Evolutionary conservation across 345 rosid genomes (phyloP).

Genomic region (Excoecaria cochinchinensis): DNA sequence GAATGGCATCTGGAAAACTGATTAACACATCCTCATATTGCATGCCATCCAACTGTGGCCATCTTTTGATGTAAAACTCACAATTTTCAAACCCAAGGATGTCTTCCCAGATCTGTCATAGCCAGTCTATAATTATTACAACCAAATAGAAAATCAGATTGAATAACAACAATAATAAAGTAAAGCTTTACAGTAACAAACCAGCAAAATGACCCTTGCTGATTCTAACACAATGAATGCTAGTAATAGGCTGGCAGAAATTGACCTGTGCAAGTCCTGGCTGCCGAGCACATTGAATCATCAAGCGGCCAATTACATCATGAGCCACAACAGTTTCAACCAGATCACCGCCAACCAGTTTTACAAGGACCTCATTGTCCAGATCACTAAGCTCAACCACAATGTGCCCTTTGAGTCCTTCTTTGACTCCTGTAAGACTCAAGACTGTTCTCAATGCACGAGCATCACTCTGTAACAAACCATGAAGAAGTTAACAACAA

Average conservation of each 20-base stretch:
- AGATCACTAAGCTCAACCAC: conserved; percentile 77
- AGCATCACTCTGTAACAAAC: conserved; percentile 62
- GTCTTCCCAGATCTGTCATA: conserved; percentile 70
- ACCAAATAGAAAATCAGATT: conserved; percentile 7
- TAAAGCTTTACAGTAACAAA: not conserved
- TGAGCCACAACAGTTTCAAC: conserved; percentile 78
- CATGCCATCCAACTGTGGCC: conserved; percentile 67
- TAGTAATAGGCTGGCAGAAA: conserved; percentile 17
- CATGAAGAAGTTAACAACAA: conserved; percentile 22
- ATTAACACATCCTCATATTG: conserved; percentile 70
- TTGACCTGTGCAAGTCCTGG: conserved; percentile 78
- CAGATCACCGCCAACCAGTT: conserved; percentile 78
- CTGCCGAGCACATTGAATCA: conserved; percentile 83
- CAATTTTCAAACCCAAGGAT: conserved; percentile 78
- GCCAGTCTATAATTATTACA: conserved; percentile 21
- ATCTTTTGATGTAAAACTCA: conserved; percentile 68
- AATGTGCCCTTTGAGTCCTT: conserved; percentile 70
- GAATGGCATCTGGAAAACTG: conserved; percentile 73
- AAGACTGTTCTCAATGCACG: conserved; percentile 75
- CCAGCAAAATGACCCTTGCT: conserved; percentile 7
- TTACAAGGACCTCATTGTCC: conserved; percentile 73
- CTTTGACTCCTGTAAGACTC: conserved; percentile 74
- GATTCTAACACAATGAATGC: not conserved
- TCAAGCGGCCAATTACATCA: conserved; percentile 77
- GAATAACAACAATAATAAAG: not conserved